Evolutionary conservation across 2,329 filamentous ascomycete genomes (phyloP).

Genomic region (Talaromyces sp.): DNA sequence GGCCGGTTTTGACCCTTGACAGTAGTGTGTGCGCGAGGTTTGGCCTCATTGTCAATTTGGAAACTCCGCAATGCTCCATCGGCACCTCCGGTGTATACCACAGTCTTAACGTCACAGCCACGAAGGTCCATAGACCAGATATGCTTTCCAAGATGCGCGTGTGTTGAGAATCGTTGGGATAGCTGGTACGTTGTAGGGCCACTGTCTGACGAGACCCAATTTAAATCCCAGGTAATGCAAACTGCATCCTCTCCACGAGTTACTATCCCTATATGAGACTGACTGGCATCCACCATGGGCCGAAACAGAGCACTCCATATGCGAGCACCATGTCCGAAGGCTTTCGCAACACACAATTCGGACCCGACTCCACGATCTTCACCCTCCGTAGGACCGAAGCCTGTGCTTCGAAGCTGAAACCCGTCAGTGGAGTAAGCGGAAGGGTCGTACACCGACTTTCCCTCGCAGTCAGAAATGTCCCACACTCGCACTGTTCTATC

Average conservation of each 20-base stretch:
- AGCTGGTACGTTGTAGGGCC: conserved; percentile 26
- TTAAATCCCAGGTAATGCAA: conserved; percentile 69
- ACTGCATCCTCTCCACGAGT: conserved; percentile 88
- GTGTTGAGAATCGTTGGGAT: conserved; percentile 56
- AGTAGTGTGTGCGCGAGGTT: not conserved
- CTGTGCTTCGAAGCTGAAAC: conserved; percentile 58
- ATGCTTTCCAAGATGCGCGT: conserved; percentile 81
- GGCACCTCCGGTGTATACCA: conserved; percentile 76
- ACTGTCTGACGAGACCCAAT: conserved; percentile 32
- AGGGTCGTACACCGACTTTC: conserved; percentile 31
- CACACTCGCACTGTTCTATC: conserved; percentile 88
- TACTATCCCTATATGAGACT: conserved; percentile 56
- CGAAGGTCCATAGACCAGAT: conserved; percentile 72
- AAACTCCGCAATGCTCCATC: conserved; percentile 66
- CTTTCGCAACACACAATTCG: conserved; percentile 64
- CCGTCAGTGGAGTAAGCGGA: conserved; percentile 42
- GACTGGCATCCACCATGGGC: conserved; percentile 25
- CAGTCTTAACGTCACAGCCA: conserved; percentile 33
- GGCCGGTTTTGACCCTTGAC: conserved; percentile 3
- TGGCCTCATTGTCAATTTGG: conserved; percentile 21
- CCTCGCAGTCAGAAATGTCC: conserved; percentile 68
- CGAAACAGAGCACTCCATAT: conserved; percentile 86
- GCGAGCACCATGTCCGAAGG: conserved; percentile 83
- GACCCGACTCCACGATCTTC: conserved; percentile 36
- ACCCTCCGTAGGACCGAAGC: conserved; percentile 56